Conservation (phyloP, 2,329 filamentous ascomycete species). For the Neonectria ditissima region DNA sequence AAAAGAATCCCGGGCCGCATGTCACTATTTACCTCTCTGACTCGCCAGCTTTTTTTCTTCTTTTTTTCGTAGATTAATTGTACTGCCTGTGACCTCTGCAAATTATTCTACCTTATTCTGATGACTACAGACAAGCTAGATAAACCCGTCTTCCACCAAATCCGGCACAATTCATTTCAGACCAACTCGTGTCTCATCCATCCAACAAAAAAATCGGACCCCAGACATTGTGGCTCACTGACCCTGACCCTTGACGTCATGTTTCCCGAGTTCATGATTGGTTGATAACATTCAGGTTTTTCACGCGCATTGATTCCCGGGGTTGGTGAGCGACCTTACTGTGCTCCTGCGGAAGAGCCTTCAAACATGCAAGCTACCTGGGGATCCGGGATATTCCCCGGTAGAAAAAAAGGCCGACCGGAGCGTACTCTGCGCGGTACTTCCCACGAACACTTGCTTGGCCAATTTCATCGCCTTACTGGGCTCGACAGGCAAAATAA, state of each 20-base stretch:
- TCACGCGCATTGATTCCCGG: slow-evolving; percentile 29
- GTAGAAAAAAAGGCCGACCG: neutral
- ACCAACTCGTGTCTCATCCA: slow-evolving; percentile 9
- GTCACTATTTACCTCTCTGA: slow-evolving; percentile 2
- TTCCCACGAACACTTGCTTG: neutral
- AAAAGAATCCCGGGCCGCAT: slow-evolving; percentile 12
- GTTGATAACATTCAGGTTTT: slow-evolving; percentile 31
- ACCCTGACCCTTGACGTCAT: slow-evolving; percentile 41
- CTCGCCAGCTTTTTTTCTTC: neutral
- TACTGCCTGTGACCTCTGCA: neutral
- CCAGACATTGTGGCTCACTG: slow-evolving; percentile 8
- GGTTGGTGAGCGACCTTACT: slow-evolving; percentile 29
- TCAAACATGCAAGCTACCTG: neutral
- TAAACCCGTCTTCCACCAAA: neutral
- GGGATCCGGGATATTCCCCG: neutral
- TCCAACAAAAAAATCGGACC: slow-evolving; percentile 6
- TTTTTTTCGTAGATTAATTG: neutral
- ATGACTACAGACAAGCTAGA: neutral
- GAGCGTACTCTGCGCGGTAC: neutral
- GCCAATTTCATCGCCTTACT: neutral
- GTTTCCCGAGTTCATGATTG: slow-evolving; percentile 38
- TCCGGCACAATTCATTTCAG: neutral
- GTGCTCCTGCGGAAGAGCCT: neutral
- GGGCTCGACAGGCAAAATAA: neutral
- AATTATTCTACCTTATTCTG: neutral